Evolutionary conservation across 495 filamentous ascomycete species (phyloP).

Genomic region (Aspergillus mulundensis): DNA sequence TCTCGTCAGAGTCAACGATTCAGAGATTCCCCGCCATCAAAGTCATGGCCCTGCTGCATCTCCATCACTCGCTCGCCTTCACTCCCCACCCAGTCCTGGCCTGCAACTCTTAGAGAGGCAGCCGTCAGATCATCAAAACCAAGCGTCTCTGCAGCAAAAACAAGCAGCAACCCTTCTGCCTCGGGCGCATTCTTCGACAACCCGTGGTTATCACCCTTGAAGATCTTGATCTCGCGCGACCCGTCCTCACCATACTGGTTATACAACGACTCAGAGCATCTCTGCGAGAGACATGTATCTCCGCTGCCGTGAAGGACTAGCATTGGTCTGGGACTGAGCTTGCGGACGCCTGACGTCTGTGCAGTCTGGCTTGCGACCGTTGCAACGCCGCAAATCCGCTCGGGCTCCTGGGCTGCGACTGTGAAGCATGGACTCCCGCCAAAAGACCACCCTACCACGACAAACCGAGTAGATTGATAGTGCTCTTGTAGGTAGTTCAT

Average conservation of each 20-base stretch:
- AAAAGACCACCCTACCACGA: conserved; percentile 45
- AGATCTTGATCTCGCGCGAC: conserved; percentile 33
- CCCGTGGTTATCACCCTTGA: conserved; percentile 41
- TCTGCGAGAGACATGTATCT: conserved; percentile 27
- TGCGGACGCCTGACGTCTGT: conserved; percentile 79
- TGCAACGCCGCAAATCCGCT: conserved; percentile 32
- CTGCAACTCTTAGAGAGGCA: conserved; percentile 22
- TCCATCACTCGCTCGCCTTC: conserved; percentile 30
- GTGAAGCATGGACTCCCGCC: conserved; percentile 39
- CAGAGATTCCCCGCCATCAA: neutral
- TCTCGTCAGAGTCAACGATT: neutral
- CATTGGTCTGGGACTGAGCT: conserved; percentile 43
- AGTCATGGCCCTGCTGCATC: conserved; percentile 23
- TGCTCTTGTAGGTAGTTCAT: conserved; percentile 34
- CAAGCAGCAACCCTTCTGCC: conserved; percentile 33
- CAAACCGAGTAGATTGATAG: conserved; percentile 32
- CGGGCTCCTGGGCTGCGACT: conserved; percentile 27
- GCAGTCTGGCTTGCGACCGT: conserved; percentile 54
- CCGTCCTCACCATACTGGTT: conserved; percentile 30
- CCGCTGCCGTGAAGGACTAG: conserved; percentile 38
- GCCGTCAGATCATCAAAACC: conserved; percentile 26
- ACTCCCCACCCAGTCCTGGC: conserved; percentile 23
- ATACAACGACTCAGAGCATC: conserved; percentile 35
- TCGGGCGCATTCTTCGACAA: conserved; percentile 28
- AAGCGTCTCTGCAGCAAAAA: conserved; percentile 26